Evolutionary conservation across 2,329 filamentous ascomycete species (phyloP), one percentile per base, ranked within the genome.

Genomic region (Davidsoniella virescens): DNA sequence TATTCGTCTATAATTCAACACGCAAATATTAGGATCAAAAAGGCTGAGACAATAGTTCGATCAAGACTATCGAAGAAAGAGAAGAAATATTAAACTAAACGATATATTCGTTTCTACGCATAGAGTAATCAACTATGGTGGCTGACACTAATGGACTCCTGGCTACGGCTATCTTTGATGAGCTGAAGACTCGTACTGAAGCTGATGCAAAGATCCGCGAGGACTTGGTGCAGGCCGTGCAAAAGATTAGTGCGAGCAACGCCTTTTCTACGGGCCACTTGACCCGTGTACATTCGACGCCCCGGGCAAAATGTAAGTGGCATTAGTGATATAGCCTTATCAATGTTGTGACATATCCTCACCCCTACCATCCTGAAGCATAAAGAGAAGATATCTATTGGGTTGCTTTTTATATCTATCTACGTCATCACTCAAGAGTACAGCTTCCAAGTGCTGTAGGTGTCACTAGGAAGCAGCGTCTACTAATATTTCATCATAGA

Each of bases 231-330:
- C 23, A 29, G 36, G 51, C 51, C 5, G 47, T 53, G n/a, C 51
- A 53, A 16, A 43, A 44, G 14, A 6, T 53, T 37, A 50, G 38
- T 12, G 20, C 47, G 14, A 46, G 47, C 43, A 50, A 50, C n/a
- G 47, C 47, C 16, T 46, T 46, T 38, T 46, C 51, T 8, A 50
- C 38, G 12, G 47, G 51, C 9, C 10, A 50, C n/a, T 36, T 53
- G 33, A 49, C 47, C 25, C 43, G 51, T 20, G 86, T 92, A 46
- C 92, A 98, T 66, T 92, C 88, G 2, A 94, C 87, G 4, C 80
- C 86, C 10, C 75, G 80, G 54, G 62, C 69, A 18, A 68, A 70
- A 55, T 73, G 73, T 73, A 59, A 55, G 68, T 64, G 50, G 52
- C 49, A 33, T 9, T 9, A 33, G 29, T 12, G 3, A 12, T 9